Conservation (phyloP, 345 rosid genomes). For the Noccaea caerulescens region DNA sequence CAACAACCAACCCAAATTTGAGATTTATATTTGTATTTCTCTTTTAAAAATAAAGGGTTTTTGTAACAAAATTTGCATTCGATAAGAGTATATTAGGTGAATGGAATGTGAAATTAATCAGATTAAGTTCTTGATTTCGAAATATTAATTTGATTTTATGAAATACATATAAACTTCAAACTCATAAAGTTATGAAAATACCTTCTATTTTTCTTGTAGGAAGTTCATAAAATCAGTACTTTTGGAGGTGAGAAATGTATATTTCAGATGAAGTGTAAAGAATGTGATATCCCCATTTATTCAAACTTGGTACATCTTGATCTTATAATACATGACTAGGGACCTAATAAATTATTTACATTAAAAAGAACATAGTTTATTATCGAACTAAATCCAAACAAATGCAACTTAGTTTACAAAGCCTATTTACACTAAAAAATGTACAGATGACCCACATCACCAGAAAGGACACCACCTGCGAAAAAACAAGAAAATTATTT, state of each 20-base stretch:
- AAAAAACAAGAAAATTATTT: background rate
- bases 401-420: slow-evolving; percentile 28
- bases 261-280: slow-evolving; percentile 1
- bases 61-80: background rate
- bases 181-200: background rate
- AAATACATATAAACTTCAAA: background rate
- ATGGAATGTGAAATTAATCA: background rate
- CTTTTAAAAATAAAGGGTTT: background rate
- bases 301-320: slow-evolving; percentile 15
- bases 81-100: background rate
- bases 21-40: background rate
- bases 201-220: background rate
- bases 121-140: background rate
- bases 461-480: slow-evolving; percentile 98
- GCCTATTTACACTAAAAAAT: slow-evolving; percentile 35
- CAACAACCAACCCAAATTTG: background rate
- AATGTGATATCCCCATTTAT: slow-evolving; percentile 18
- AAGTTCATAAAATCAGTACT: background rate
- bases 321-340: slow-evolving; percentile 11
- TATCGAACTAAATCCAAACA: slow-evolving; percentile 11
- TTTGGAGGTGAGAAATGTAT: background rate
- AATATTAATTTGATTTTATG: background rate
- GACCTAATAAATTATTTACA: slow-evolving; percentile 36
- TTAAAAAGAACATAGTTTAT: slow-evolving; percentile 12
- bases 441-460: slow-evolving; percentile 51